Evolutionary conservation across 2,329 filamentous ascomycete species (phyloP).

Genomic region (Penicillium sp.): DNA sequence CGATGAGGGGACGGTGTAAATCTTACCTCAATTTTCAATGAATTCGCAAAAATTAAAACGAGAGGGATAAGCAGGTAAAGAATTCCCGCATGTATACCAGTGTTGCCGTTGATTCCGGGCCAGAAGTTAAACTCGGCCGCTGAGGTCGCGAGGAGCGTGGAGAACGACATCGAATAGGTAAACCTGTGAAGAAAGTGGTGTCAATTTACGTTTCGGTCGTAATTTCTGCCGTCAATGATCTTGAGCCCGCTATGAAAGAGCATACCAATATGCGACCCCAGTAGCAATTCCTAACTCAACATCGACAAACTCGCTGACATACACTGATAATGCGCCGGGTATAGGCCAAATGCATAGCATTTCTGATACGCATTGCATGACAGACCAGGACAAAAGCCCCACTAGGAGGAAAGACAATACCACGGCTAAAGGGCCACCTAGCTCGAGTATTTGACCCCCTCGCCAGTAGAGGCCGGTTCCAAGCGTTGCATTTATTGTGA

Average conservation of each 20-base stretch:
- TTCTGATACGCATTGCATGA: conserved; percentile 47
- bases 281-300: conserved; percentile 41
- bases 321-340: conserved; percentile 42
- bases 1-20: background rate
- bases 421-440: conserved; percentile 39
- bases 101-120: conserved; percentile 14
- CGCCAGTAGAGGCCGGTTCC: conserved; percentile 40
- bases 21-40: conserved; percentile 24
- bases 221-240: too few species aligned
- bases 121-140: conserved; percentile 34
- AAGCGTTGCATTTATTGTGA: conserved; percentile 40
- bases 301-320: conserved; percentile 42
- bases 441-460: conserved; percentile 37
- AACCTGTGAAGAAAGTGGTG: conserved; percentile 29
- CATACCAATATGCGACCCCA: conserved; percentile 41
- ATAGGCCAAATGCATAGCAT: conserved; percentile 44
- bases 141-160: conserved; percentile 32
- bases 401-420: conserved; percentile 38
- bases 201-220: too few species aligned
- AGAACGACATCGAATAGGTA: conserved; percentile 35
- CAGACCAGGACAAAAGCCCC: conserved; percentile 36
- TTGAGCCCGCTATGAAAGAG: too few species aligned
- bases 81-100: conserved; percentile 26
- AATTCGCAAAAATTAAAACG: conserved; percentile 24
- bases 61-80: conserved; percentile 28